phyloP scores from a whole-genome alignment of 163 green algal species.

The Scenedesmus sp. region DNA sequence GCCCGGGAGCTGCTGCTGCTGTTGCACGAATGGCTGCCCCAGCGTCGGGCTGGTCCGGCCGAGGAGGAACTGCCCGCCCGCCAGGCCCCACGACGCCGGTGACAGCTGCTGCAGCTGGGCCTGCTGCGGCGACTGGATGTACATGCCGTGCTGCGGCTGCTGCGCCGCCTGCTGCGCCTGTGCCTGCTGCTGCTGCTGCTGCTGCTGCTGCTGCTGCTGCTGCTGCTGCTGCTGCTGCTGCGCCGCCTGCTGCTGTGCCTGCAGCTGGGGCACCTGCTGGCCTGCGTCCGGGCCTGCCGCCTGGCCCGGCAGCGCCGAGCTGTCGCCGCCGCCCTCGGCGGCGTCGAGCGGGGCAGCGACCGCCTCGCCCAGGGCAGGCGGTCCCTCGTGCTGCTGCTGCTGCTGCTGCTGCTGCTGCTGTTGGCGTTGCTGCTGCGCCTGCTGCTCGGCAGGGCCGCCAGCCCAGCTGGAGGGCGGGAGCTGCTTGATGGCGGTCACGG shows the following conservation, averaged over 20 bases:
- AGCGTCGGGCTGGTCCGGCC: too few relatives aligned
- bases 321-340: too few relatives aligned
- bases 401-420: conserved; percentile 6
- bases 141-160: neutral
- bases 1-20: conserved; percentile 6
- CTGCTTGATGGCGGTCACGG: conserved; percentile 39
- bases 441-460: neutral
- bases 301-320: too few relatives aligned
- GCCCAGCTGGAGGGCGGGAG: conserved; percentile 20
- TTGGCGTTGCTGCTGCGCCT: neutral
- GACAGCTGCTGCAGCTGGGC: neutral
- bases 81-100: neutral
- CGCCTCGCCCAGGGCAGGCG: too few relatives aligned
- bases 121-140: neutral
- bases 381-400: neutral
- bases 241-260: neutral
- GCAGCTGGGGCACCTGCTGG: neutral
- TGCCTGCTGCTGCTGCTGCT: neutral
- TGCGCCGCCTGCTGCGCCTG: neutral
- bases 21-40: too few relatives aligned
- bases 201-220: neutral
- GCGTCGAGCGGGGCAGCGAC: too few relatives aligned
- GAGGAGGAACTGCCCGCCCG: neutral
- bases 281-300: neutral
- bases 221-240: conserved; percentile 1